phyloP scores from a whole-genome alignment of 192 early-diverging fungal genomes.

The Coemansia sp. region DNA sequence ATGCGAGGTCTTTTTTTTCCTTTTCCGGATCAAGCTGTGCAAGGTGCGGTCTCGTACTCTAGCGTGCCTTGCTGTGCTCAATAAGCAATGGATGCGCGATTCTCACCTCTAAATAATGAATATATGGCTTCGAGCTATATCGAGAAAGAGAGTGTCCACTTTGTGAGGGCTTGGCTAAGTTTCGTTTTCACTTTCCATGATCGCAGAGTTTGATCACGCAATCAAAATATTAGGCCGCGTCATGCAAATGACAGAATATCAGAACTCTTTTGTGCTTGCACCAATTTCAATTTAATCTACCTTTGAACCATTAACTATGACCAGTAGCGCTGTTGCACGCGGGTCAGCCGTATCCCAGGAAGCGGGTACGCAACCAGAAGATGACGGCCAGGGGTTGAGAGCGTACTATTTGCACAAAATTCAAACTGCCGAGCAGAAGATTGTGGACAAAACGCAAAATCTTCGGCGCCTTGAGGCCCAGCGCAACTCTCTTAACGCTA shows the following conservation, averaged over 20 bases:
- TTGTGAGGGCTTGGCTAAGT: slow-evolving; percentile 1
- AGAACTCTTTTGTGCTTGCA: no score
- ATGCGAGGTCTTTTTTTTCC: no score
- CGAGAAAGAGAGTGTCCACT: slow-evolving; percentile 15
- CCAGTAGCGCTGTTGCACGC: slow-evolving; percentile 36
- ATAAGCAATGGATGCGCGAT: slow-evolving; percentile 30
- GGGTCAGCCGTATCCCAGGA: slow-evolving; percentile 12
- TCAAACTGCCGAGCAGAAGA: slow-evolving; percentile 84
- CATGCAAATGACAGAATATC: slow-evolving; percentile 2
- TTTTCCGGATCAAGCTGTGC: no score
- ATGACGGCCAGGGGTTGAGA: slow-evolving; percentile 53
- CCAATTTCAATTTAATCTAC: no score
- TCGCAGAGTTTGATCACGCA: neutral
- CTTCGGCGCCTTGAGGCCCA: slow-evolving; percentile 97
- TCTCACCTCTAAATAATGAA: slow-evolving; percentile 39
- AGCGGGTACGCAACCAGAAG: slow-evolving; percentile 7
- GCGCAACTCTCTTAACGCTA: slow-evolving; percentile 94
- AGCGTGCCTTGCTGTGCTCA: neutral
- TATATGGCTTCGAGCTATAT: slow-evolving; percentile 29
- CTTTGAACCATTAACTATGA: slow-evolving; percentile 14
- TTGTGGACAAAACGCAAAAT: slow-evolving; percentile 90
- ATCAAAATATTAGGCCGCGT: slow-evolving; percentile 8
- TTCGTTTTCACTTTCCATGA: slow-evolving; percentile 1
- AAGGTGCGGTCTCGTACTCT: no score
- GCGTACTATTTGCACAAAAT: slow-evolving; percentile 75